Conservation (phyloP, 2,329 filamentous ascomycete species). For the Verticillium nonalfalfae region DNA sequence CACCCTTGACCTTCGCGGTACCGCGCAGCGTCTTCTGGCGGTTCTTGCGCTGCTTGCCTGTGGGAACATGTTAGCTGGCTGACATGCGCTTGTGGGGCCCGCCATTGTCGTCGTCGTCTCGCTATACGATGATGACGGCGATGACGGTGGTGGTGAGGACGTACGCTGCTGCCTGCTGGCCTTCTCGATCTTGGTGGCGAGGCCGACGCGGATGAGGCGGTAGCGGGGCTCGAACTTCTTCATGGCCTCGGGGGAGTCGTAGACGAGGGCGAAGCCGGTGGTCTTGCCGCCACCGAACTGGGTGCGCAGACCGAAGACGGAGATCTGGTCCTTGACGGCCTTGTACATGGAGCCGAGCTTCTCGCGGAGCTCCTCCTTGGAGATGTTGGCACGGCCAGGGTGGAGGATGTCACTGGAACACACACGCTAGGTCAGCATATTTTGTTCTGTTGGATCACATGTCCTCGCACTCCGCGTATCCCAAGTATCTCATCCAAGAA, state of each 20-base stretch:
- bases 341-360: conserved; percentile 98
- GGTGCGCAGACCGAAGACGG: conserved; percentile 96
- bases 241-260: conserved; percentile 96
- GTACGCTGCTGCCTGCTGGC: conserved; percentile 97
- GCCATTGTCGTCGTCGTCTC: background rate
- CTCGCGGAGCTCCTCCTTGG: conserved; percentile 95
- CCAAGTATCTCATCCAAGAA: background rate
- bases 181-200: conserved; percentile 93
- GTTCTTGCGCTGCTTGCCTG: conserved; percentile 99
- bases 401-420: conserved; percentile 89
- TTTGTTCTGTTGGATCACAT: background rate
- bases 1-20: conserved; percentile 97
- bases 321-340: conserved; percentile 94
- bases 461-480: background rate
- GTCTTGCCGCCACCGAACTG: conserved; percentile 99
- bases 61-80: conserved; percentile 21
- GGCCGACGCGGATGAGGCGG: conserved; percentile 89
- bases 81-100: background rate
- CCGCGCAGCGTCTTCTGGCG: conserved; percentile 97
- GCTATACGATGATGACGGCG: background rate
- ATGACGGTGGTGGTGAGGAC: conserved; percentile 35
- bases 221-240: conserved; percentile 99
- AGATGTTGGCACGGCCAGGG: conserved; percentile 96
- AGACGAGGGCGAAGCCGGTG: conserved; percentile 97
- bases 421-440: conserved; percentile 7